Conservation (phyloP, 768 basidiomycete species). For the Termitomyces bulborhizus region DNA sequence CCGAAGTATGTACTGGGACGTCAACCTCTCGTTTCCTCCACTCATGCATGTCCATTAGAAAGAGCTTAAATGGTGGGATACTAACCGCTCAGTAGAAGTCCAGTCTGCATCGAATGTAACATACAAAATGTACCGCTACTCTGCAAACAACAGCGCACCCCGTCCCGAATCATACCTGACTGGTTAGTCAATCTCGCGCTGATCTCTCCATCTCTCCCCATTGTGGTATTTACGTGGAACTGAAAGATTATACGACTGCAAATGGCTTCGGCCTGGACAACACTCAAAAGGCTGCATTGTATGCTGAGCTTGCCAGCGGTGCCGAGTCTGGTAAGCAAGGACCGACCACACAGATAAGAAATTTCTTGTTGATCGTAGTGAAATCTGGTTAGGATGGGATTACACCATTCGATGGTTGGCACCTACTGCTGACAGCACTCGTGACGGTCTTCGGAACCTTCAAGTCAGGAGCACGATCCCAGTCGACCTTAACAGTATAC, state of each 20-base stretch:
- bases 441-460: slow-evolving; percentile 57
- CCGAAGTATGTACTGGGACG: slow-evolving; percentile 45
- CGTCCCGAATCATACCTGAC: slow-evolving; percentile 81
- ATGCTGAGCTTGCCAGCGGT: slow-evolving; percentile 82
- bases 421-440: slow-evolving; percentile 27
- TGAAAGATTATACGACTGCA: slow-evolving; percentile 68
- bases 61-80: slow-evolving; percentile 81
- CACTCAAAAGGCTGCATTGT: slow-evolving; percentile 55
- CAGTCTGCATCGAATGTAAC: slow-evolving; percentile 63
- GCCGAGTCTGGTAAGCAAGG: slow-evolving; percentile 65
- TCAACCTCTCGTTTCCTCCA: neutral
- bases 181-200: slow-evolving; percentile 28
- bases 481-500: slow-evolving; percentile 78
- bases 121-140: slow-evolving; percentile 63
- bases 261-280: slow-evolving; percentile 63
- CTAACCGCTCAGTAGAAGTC: slow-evolving; percentile 63
- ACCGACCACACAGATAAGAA: neutral
- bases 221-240: slow-evolving; percentile 11
- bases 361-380: neutral
- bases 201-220: slow-evolving; percentile 6
- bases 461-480: slow-evolving; percentile 68
- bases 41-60: slow-evolving; percentile 30
- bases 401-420: slow-evolving; percentile 48
- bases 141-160: slow-evolving; percentile 79
- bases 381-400: slow-evolving; percentile 34